phyloP scores from a whole-genome alignment of 768 basidiomycete species.

The Amanita pallidorosea region DNA sequence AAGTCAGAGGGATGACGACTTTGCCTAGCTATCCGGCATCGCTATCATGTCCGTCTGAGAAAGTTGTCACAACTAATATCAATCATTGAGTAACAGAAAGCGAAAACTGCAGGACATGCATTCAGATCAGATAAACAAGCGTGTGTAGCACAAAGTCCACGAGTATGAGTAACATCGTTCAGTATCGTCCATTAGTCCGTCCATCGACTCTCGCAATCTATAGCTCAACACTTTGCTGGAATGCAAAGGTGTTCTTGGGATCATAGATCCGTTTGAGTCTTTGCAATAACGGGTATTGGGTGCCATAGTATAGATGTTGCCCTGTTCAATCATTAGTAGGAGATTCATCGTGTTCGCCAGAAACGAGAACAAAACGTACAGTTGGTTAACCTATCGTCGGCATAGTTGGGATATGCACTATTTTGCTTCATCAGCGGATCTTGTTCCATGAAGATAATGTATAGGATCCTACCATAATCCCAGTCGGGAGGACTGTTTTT shows the following conservation, averaged over 20 bases:
- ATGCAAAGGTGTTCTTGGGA: slow-evolving; percentile 26
- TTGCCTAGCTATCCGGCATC: too few species aligned
- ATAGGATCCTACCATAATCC: slow-evolving; percentile 24
- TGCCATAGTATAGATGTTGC: slow-evolving; percentile 21
- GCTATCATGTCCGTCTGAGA: too few species aligned
- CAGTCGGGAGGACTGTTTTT: slow-evolving; percentile 24
- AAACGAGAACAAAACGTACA: slow-evolving; percentile 12
- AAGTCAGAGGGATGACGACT: too few species aligned
- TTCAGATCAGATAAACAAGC: too few species aligned
- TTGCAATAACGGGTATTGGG: slow-evolving; percentile 19
- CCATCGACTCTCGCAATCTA: not conserved
- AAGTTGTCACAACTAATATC: too few species aligned
- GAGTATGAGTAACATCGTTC: too few species aligned
- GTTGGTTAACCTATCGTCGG: slow-evolving; percentile 23
- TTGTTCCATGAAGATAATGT: slow-evolving; percentile 20
- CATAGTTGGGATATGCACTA: slow-evolving; percentile 27
- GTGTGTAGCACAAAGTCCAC: too few species aligned
- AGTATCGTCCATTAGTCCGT: too few species aligned
- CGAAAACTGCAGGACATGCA: too few species aligned
- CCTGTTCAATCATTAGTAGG: slow-evolving; percentile 13
- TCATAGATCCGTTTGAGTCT: slow-evolving; percentile 22
- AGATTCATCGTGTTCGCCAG: not conserved
- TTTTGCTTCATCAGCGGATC: slow-evolving; percentile 17
- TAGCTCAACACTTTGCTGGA: slow-evolving; percentile 14
- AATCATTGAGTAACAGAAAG: too few species aligned